Percentiles rank a stretch among this genome's conserved stretches.
These are phyloP conservation scores for Ceratobasidium sp. DNA, from an alignment of 1,284 basidiomycete species.

Conservation along the genomic window DNA sequence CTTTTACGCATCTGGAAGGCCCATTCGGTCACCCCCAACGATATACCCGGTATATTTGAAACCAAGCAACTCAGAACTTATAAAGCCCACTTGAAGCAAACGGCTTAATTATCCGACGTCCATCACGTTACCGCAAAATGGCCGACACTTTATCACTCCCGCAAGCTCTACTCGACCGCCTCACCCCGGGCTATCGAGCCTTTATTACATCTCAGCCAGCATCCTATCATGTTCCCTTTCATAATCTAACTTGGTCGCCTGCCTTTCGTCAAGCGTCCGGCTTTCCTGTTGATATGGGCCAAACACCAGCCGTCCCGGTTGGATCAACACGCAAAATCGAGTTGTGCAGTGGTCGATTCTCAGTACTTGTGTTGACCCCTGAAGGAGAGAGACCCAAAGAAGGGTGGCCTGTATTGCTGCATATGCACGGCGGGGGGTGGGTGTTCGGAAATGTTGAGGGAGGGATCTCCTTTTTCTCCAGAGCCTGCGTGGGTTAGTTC, in stretches of 20 bases:
- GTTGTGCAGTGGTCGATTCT: conserved; percentile 53
- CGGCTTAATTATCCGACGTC: not conserved
- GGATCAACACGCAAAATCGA: conserved; percentile 9
- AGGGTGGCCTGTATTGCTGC: conserved; percentile 70
- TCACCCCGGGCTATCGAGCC: not conserved
- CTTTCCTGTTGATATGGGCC: not conserved
- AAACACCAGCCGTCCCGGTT: not conserved
- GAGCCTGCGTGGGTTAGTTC: conserved; percentile 73
- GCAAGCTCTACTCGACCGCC: conserved; percentile 1
- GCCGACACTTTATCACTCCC: not conserved
- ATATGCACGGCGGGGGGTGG: conserved; percentile 64
- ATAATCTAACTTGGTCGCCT: not conserved
- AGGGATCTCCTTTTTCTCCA: conserved; percentile 38
- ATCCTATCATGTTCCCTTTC: not conserved
- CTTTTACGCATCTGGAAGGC: too few species aligned
- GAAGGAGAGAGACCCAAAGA: conserved; percentile 56
- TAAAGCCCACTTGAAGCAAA: not conserved
- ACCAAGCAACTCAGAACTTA: not conserved
- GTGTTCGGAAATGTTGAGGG: conserved; percentile 32
- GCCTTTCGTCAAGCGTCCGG: not conserved
- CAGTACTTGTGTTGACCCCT: conserved; percentile 65
- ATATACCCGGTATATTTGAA: not conserved
- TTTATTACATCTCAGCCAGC: not conserved
- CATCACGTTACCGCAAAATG: not conserved
- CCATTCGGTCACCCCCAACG: too few species aligned